Base-by-base conservation (phyloP, 768 basidiomycete genomes). In the Hortiboletus campestris region DNA sequence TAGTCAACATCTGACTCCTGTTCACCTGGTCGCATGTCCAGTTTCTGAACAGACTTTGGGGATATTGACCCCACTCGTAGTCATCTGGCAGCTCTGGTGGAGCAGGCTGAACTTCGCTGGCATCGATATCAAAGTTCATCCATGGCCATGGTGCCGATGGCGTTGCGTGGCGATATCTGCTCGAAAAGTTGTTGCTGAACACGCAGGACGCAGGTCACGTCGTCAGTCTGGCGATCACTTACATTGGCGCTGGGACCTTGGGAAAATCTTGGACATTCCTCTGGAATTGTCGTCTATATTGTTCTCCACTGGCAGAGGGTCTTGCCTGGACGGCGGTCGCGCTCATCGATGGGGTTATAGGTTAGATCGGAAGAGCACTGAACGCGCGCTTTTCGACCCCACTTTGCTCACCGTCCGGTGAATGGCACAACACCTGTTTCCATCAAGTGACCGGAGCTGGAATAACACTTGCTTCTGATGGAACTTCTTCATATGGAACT, bases 21-120 rank as follows among this genome's bases (percentile, higher is more conserved):
- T 49, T 17, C 38, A 78, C 72, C 53, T 83, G 82, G 6, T 64
- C 66, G 7, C 51, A 61, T 0, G 79, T 82, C 84, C 84, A 84
- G 59, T 83, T 85, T 10, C 74, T 73, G 60, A 80, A 84, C 2
- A 77, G 63, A 4, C 72, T 73, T 58, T 81, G 78, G 0, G 84
- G 82, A 59, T 84, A 84, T 49, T 59, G 58, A 6, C 53, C n/a
- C 76, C 78, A 78, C 29, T 40, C 31, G 11, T 35, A 19, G 16
- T 36, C 16, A 6, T 32, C 41, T 6, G 20, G 13, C 5, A 32
- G 25, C 14, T 31, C 47, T 3, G 19, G 29, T 38, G 43, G 34
- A 22, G 32, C 6, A 2, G 35, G 28, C 12, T n/a, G 36, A 16
- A 48, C 48, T 14, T 54, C 43, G 39, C 50, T 20, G 10, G 28